Base-by-base conservation (phyloP, 805 yeast species). In the Suhomyces canberraensis region DNA sequence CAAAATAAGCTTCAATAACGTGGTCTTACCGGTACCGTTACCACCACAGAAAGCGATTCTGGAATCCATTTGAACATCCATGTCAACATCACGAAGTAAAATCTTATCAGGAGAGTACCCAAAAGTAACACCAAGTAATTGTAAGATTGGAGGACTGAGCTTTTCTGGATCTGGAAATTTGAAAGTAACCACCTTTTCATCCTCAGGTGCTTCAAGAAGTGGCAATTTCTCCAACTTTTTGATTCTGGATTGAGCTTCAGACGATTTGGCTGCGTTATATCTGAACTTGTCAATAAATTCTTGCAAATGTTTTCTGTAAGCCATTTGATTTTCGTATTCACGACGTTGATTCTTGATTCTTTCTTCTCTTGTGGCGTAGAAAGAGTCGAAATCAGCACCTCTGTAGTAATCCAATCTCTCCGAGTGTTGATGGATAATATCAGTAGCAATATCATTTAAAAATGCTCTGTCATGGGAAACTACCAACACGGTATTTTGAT, bases 21-120 rank as follows among this genome's bases (percentile, higher is more conserved):
- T 93, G 8, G 98, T 90, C 62, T 93, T 93, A 84, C 99, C 99
- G 57, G 96, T 87, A 69, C 99, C 99, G 60, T 93, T 93, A 42
- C 97, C 98, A 75, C 99, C 99, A 41, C 93, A 96, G 42, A 93
- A 72, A 0, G 98, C 98, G 51, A 93, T 85, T 61, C 99, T 77
- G 1, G 97, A 89, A 52, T 90, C 86, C 86, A 91, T 73, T 61
- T 87, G 95, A 37, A 93, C 87, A 48, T 88, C 95, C 43, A 93
- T 61, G 48, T 90, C 95, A 28, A 90, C 97, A 49, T 87, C 70
- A 20, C 74, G 72, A 45, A 91, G 65, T 40, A 90, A 62, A 20
- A 87, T 65, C 38, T 79, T 79, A 3, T 69, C 67, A 5, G 84
- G 80, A 32, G 67, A 63, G 60, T 93, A 93, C 31, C 96, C 95